Base-by-base conservation (phyloP, 768 basidiomycete genomes). In the Strobilomyces dryophilus region DNA sequence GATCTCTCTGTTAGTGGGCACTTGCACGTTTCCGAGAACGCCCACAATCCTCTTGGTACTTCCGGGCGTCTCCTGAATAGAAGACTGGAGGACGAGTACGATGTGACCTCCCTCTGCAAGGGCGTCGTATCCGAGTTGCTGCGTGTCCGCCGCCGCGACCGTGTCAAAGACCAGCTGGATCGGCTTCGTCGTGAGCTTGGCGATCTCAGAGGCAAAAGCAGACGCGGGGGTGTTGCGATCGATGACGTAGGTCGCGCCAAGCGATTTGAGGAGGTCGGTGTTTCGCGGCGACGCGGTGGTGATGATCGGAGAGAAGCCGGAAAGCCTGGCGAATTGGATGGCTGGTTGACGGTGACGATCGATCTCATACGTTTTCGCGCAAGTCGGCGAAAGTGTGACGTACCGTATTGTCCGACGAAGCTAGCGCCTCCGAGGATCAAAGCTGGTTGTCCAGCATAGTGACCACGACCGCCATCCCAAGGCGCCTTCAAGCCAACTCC, bases 241-340 rank as follows among this genome's bases (percentile, higher is more conserved):
- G 41, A 76, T 58, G 21, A 76, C 62, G 50, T 70, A 64, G 0
- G 73, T 73, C 17, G 75, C 73, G 9, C 74, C 74, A 11, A 72
- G 61, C 6, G 68, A 66, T 42, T 64, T 66, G 11, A 75, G 63
- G 29, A 65, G 62, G 10, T 55, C 64, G 0, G 62, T 49, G 52
- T 76, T 73, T 42, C 66, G 64, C 17, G 57, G 47, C 2, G 76
- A 75, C 7, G 76, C 69, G 0, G 76, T 77, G 14, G 73, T 67
- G 39, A 75, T 68, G 37, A 77, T 71, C 0, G 68, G 69, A 10
- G 63, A 70, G 42, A 73, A 71, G 3, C 67, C 71, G 5, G 71
- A 73, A 26, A 73, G 56, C 24, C 40, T 60, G 6, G 71, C 64
- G 12, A 73, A 63, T 55, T 74, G 73, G 39, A 74, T 68, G n/a